Evolutionary conservation across 768 basidiomycete species (phyloP).

Genomic region (Phylloporus scabripes): DNA sequence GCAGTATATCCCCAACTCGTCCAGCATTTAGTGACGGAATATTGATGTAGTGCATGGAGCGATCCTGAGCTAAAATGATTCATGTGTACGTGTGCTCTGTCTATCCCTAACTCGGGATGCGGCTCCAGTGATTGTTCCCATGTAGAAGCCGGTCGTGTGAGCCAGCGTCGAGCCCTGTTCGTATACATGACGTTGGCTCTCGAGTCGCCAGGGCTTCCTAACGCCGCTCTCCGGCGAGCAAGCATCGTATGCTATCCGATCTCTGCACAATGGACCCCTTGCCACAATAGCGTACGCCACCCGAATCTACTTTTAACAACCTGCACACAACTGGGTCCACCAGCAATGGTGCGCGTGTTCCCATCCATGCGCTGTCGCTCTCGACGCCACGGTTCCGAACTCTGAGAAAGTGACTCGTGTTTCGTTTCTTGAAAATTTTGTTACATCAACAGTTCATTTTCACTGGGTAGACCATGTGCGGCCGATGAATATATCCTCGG

Average conservation of each 20-base stretch:
- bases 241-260: not conserved
- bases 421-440: not conserved
- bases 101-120: not conserved
- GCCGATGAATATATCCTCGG: too few species aligned
- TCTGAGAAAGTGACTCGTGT: not conserved
- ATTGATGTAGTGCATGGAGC: not conserved
- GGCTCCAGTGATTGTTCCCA: not conserved
- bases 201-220: too few species aligned
- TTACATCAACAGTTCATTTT: not conserved
- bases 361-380: not conserved
- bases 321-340: not conserved
- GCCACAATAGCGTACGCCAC: not conserved
- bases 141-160: not conserved
- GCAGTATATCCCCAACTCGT: too few species aligned
- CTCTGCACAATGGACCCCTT: not conserved
- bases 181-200: not conserved
- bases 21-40: not conserved
- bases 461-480: not conserved
- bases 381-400: not conserved
- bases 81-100: not conserved
- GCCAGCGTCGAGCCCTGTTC: not conserved
- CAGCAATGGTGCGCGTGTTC: not conserved
- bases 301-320: too few species aligned
- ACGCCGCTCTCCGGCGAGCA: not conserved
- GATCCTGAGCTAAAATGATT: not conserved